These are phyloP conservation scores for Ceratocystis huliohia DNA, from an alignment of 2,329 filamentous ascomycete genomes.

Conservation along the genomic window DNA sequence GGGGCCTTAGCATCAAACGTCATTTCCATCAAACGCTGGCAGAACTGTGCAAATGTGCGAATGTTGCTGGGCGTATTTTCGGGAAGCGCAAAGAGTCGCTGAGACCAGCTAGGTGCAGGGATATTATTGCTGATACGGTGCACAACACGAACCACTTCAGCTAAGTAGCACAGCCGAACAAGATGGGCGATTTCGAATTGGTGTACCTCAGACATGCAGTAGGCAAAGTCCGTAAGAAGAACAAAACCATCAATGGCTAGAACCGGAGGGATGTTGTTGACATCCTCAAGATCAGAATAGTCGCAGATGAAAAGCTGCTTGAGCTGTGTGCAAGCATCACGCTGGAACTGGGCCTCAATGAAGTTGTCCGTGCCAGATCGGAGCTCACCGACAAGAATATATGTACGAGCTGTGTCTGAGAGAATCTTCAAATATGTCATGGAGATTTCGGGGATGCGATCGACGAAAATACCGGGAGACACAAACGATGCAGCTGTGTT, in stretches of 20 bases:
- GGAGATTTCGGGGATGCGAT: conserved; percentile 58
- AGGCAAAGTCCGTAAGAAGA: conserved; percentile 68
- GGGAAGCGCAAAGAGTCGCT: conserved; percentile 33
- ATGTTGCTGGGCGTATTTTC: conserved; percentile 34
- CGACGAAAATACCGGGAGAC: conserved; percentile 39
- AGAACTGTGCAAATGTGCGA: conserved; percentile 44
- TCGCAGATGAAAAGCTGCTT: conserved; percentile 20
- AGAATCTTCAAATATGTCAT: conserved; percentile 80
- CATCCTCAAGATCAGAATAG: conserved; percentile 28
- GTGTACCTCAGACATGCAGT: conserved; percentile 55
- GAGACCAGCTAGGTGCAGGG: conserved; percentile 37
- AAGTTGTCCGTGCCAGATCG: conserved; percentile 30
- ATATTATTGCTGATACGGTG: conserved; percentile 46
- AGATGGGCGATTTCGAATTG: conserved; percentile 65
- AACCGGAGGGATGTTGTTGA: conserved; percentile 41
- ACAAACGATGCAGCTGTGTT: conserved; percentile 62
- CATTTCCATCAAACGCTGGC: conserved; percentile 25
- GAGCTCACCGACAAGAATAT: conserved; percentile 63
- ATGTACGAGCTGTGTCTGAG: conserved; percentile 77
- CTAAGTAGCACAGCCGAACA: conserved; percentile 74
- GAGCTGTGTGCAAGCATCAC: conserved; percentile 14
- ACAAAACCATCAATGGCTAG: conserved; percentile 60
- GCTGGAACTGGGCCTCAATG: conserved; percentile 23
- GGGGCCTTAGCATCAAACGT: conserved; percentile 17
- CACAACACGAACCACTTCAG: conserved; percentile 77